A percentile compares a stretch with the other conserved stretches of the same genome.
Conservation (phyloP, 768 basidiomycete genomes). For the Serendipita vermifera region DNA sequence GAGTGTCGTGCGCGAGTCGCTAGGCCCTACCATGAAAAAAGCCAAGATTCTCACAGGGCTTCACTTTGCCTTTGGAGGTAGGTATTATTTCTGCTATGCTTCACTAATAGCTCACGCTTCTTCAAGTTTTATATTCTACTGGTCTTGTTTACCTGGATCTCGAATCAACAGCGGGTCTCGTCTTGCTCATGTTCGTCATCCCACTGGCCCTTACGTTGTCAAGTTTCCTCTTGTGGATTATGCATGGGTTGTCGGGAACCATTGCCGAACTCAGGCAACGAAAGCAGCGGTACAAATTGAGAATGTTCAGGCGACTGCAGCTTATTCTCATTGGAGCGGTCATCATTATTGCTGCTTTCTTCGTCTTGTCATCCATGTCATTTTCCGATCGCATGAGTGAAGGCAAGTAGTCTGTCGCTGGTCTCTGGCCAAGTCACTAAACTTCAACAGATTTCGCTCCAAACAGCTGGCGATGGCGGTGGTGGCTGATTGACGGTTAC, state of each 20-base stretch:
- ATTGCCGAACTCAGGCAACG: not conserved
- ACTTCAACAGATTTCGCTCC: conserved; percentile 65
- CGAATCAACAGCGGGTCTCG: conserved; percentile 75
- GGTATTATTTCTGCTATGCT: conserved; percentile 20
- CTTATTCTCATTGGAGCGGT: conserved; percentile 75
- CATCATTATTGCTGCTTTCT: conserved; percentile 73
- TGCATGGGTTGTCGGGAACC: conserved; percentile 46
- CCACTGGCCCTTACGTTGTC: conserved; percentile 94
- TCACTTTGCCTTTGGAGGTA: conserved; percentile 92
- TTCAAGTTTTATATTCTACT: conserved; percentile 73
- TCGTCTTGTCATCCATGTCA: conserved; percentile 80
- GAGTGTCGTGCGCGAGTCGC: conserved; percentile 78
- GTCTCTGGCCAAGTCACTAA: conserved; percentile 8
- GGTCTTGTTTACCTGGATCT: conserved; percentile 89
- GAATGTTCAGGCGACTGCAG: conserved; percentile 81
- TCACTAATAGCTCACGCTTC: not conserved
- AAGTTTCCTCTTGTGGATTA: conserved; percentile 90
- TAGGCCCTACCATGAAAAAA: conserved; percentile 70
- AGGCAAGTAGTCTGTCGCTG: conserved; percentile 35
- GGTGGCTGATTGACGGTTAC: conserved; percentile 97
- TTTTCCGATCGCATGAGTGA: conserved; percentile 86
- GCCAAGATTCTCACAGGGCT: conserved; percentile 69
- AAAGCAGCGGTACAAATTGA: conserved; percentile 49
- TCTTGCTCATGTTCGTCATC: conserved; percentile 80
- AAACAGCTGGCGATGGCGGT: conserved; percentile 76